Conservation (phyloP, 2,329 filamentous ascomycete species). For the Arthroderma sp. region DNA sequence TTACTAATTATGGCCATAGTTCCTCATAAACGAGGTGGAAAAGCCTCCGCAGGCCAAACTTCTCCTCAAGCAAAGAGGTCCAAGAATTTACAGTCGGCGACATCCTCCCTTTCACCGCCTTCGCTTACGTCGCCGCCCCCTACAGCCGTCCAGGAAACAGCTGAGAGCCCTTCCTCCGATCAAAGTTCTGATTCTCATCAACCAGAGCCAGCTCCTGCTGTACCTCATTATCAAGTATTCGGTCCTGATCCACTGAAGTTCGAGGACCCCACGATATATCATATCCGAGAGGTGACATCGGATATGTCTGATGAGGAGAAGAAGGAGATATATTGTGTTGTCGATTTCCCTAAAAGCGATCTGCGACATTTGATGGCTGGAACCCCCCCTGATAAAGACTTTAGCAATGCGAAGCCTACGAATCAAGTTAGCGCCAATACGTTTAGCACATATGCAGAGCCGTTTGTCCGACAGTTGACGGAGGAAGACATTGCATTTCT, state of each 20-base stretch:
- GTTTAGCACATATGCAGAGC: slow-evolving; percentile 84
- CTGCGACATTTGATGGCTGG: slow-evolving; percentile 77
- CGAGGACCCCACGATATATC: slow-evolving; percentile 81
- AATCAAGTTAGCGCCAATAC: slow-evolving; percentile 91
- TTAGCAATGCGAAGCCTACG: slow-evolving; percentile 81
- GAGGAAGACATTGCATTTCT: slow-evolving; percentile 93
- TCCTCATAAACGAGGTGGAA: slow-evolving; percentile 8
- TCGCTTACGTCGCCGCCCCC: slow-evolving; percentile 32
- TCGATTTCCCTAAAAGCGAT: slow-evolving; percentile 66
- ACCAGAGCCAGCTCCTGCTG: slow-evolving; percentile 45
- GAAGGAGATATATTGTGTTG: slow-evolving; percentile 77
- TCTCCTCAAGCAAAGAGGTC: slow-evolving; percentile 28
- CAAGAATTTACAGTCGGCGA: slow-evolving; percentile 24
- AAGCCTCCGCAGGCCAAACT: slow-evolving; percentile 14
- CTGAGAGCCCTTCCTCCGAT: slow-evolving; percentile 50
- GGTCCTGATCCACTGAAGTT: slow-evolving; percentile 87
- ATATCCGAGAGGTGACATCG: slow-evolving; percentile 63
- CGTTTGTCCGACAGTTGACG: slow-evolving; percentile 75
- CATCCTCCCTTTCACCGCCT: slow-evolving; percentile 28
- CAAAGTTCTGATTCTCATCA: slow-evolving; percentile 46
- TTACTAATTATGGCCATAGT: background rate
- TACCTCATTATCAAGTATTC: slow-evolving; percentile 71
- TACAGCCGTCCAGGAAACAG: slow-evolving; percentile 47
- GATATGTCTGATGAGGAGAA: slow-evolving; percentile 76
- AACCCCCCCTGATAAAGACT: slow-evolving; percentile 83